Evolutionary conservation across 306 rosid species (phyloP), one percentile per base, ranked within the genome.

Genomic region (Dryas alaskensis): DNA sequence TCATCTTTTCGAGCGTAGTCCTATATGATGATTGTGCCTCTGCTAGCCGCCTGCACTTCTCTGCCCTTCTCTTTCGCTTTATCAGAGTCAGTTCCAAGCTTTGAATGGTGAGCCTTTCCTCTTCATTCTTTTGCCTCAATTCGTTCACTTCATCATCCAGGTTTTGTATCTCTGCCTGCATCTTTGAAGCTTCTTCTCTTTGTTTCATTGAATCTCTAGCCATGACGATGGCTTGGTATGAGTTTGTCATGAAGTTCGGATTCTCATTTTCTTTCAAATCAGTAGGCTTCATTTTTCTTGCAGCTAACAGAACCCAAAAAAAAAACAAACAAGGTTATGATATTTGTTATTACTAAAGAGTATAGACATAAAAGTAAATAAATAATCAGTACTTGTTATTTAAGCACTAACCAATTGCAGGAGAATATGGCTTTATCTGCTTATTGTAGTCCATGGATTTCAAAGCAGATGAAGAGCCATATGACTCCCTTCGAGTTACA

Each of bases 11-110:
- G 11, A 95, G 89, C 86, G 84, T 90, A 42, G 82, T 87, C 70
- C 86, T 87, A 48, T 95, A 90, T 49, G 97, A 95, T 40, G 92
- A 87, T 76, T 95, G 98, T 51, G 99, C 89, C 89, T 95, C 98
- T 0, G 99, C 90, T 49, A 95, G 72, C 19, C 93, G 83, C 83
- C 98, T 80, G 84, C 93, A 88, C 64, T 92, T 95, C 78, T 95
- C 98, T 9, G 93, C 98, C 60, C 83, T 92, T 86, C 89, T 83
- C 80, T 67, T 82, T 17, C 95, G 88, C 83, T 87, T 92, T 65
- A 87, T 85, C 70, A 95, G 87, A 4, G 80, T 77, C 81, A 68
- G 51, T 79, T 95, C 99, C 77, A 88, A 81, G 69, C 88, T 96
- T 74, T 92, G 98, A 86, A 95, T 88, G 70, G 76, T 69, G 25